These are phyloP conservation scores for Diaporthe capsici DNA, from an alignment of 2,329 filamentous ascomycete genomes.

Conservation along the genomic window DNA sequence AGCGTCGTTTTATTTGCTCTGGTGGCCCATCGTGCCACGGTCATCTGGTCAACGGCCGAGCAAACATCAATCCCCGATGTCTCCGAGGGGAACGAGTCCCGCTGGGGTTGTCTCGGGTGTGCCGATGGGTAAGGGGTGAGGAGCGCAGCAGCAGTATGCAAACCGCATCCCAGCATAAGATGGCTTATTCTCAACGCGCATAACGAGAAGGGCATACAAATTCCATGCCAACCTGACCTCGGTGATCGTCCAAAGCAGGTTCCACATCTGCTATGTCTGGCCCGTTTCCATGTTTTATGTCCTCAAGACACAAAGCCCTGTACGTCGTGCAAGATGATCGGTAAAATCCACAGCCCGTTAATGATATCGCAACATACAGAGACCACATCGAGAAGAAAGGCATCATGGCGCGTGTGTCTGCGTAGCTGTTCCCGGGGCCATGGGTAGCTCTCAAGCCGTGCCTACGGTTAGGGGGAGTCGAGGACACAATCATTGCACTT, in stretches of 20 bases:
- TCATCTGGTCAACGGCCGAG: constrained; percentile 4
- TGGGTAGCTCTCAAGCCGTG: background rate
- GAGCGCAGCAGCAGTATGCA: background rate
- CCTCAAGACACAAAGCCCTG: background rate
- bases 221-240: background rate
- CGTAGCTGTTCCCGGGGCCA: background rate
- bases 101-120: background rate
- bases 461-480: background rate
- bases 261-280: background rate
- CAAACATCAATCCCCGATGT: background rate
- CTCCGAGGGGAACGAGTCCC: background rate
- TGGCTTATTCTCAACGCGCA: background rate
- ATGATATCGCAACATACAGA: background rate
- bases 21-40: background rate
- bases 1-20: constrained; percentile 1
- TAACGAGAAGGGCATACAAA: too few relatives aligned
- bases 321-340: background rate
- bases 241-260: background rate
- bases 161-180: background rate
- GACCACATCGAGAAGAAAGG: background rate
- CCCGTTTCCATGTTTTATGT: background rate
- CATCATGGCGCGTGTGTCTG: background rate
- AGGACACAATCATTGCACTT: background rate
- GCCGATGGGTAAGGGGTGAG: background rate
- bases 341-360: background rate